Percentiles rank a stretch among this genome's conserved stretches.
Evolutionary conservation across 139 green algal species (phyloP).

Genomic region (Edaphochlamys debaryana): DNA sequence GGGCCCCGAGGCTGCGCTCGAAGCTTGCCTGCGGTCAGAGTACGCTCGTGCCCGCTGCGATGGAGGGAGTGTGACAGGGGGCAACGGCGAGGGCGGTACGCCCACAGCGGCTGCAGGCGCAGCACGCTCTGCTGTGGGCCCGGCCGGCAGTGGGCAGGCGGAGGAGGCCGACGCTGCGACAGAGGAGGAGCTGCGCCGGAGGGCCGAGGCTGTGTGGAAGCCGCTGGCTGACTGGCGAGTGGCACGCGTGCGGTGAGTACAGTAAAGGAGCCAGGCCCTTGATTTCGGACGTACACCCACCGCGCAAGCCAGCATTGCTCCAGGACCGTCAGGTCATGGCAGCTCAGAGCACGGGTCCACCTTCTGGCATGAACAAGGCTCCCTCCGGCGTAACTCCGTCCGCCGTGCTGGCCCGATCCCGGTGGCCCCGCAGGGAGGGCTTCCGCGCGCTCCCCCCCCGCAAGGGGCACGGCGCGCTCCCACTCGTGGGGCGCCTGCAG

Average conservation of each 20-base stretch:
- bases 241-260: background rate
- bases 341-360: background rate
- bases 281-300: too few species aligned
- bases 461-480: slow-evolving; percentile 69
- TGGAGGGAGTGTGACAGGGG: background rate
- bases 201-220: slow-evolving; percentile 61
- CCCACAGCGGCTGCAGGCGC: too few species aligned
- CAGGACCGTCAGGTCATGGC: too few species aligned
- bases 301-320: too few species aligned
- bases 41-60: slow-evolving; percentile 1
- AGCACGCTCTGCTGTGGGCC: too few species aligned
- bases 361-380: background rate
- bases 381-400: background rate
- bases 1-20: slow-evolving; percentile 54
- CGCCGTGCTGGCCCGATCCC: too few species aligned
- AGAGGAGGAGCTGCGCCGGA: slow-evolving; percentile 46
- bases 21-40: slow-evolving; percentile 35
- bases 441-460: slow-evolving; percentile 78
- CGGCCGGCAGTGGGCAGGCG: background rate
- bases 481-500: slow-evolving; percentile 62
- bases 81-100: too few species aligned
- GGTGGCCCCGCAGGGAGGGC: slow-evolving; percentile 53
- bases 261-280: too few species aligned
- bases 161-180: background rate
- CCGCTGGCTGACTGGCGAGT: slow-evolving; percentile 61